Evolutionary conservation across 1,139 yeast species (phyloP).

Genomic region (Sugiyamaella xylanicola): DNA sequence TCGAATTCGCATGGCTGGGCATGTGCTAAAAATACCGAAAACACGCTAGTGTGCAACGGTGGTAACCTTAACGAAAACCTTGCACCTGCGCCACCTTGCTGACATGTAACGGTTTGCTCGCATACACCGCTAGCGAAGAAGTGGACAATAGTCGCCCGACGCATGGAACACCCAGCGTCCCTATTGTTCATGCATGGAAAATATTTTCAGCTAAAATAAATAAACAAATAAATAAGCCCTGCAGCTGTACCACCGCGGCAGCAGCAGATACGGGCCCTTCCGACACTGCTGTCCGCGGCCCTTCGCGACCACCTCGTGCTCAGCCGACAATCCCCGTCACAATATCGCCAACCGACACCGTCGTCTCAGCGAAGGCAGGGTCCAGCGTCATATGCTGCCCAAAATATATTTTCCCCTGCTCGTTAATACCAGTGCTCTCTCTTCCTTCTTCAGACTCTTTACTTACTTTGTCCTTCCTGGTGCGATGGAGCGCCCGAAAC

Average conservation of each 20-base stretch:
- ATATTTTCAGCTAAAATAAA: background rate
- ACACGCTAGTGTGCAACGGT: background rate
- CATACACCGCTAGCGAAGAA: background rate
- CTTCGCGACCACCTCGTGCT: background rate
- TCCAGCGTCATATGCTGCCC: slow-evolving; percentile 32
- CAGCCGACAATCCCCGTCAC: slow-evolving; percentile 2
- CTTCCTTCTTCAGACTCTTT: background rate
- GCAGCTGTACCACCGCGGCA: background rate
- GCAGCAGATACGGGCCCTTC: background rate
- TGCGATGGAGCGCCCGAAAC: slow-evolving; percentile 36
- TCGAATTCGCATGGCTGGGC: no score
- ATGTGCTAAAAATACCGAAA: background rate
- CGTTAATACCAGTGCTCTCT: background rate
- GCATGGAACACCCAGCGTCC: slow-evolving; percentile 1
- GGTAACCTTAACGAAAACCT: background rate
- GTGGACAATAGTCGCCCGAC: slow-evolving; percentile 13
- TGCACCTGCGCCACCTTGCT: background rate
- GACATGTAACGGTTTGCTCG: slow-evolving; percentile 11
- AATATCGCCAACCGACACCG: slow-evolving; percentile 16
- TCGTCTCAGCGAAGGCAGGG: slow-evolving; percentile 8
- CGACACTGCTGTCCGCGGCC: background rate
- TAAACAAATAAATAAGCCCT: background rate
- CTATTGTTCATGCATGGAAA: slow-evolving; percentile 4
- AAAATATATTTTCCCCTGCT: slow-evolving; percentile 29
- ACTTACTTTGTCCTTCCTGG: slow-evolving; percentile 29